phyloP scores from a whole-genome alignment of 306 rosid genomes.

The Cercis canadensis region DNA sequence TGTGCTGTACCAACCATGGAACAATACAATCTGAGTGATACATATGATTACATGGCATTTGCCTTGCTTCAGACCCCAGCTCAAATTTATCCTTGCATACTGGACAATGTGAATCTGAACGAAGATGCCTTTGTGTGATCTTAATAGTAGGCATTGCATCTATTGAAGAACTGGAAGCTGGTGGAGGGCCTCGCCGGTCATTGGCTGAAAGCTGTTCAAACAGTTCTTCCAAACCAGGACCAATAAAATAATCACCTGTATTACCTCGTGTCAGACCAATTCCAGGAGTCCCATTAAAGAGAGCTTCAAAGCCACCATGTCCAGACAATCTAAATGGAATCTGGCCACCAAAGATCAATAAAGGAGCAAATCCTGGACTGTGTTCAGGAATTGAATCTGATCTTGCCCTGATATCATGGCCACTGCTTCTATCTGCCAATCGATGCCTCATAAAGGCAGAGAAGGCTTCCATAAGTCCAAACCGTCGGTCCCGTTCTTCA shows the following conservation, averaged over 20 bases:
- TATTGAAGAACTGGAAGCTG: slow-evolving; percentile 48
- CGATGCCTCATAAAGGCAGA: slow-evolving; percentile 53
- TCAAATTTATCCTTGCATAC: slow-evolving; percentile 60
- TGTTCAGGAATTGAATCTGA: slow-evolving; percentile 50
- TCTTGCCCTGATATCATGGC: slow-evolving; percentile 46
- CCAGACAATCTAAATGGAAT: slow-evolving; percentile 51
- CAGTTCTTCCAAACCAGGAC: slow-evolving; percentile 62
- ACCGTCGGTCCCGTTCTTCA: slow-evolving; percentile 47
- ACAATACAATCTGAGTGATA: slow-evolving; percentile 56
- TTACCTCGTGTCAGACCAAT: slow-evolving; percentile 49
- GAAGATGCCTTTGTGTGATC: slow-evolving; percentile 54
- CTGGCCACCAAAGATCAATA: slow-evolving; percentile 63
- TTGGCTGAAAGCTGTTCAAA: slow-evolving; percentile 55
- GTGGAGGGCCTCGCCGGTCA: slow-evolving; percentile 56
- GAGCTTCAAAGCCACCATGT: slow-evolving; percentile 51
- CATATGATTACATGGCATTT: slow-evolving; percentile 57
- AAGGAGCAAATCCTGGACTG: slow-evolving; percentile 45
- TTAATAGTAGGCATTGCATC: slow-evolving; percentile 58
- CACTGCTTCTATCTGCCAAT: slow-evolving; percentile 47
- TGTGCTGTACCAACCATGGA: slow-evolving; percentile 61
- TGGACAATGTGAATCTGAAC: slow-evolving; percentile 56
- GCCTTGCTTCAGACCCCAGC: slow-evolving; percentile 59
- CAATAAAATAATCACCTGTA: slow-evolving; percentile 58
- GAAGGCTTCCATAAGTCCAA: slow-evolving; percentile 52
- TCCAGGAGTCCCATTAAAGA: slow-evolving; percentile 52